Percentiles rank a stretch among this genome's conserved stretches.
These are phyloP conservation scores for Nicotiana obtusifolia DNA, from an alignment of 257 asterid species.

Conservation along the genomic window DNA sequence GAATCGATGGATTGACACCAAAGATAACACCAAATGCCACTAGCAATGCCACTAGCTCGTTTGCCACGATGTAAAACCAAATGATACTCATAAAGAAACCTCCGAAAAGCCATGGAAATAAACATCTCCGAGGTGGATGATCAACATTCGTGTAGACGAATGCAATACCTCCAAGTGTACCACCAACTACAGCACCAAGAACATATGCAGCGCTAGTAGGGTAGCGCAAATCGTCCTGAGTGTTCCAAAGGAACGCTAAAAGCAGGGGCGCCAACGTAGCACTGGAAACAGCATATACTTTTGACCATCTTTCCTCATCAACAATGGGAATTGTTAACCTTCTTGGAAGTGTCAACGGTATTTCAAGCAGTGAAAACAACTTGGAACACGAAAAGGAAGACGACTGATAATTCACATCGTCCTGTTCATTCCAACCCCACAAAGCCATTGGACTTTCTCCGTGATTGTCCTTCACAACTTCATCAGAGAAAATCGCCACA, in stretches of 20 bases:
- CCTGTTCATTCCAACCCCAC: constrained; percentile 75
- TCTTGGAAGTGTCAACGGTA: constrained; percentile 58
- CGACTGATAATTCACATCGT: background rate
- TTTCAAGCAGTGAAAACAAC: constrained; percentile 37
- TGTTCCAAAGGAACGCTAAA: constrained; percentile 47
- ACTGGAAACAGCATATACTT: constrained; percentile 52
- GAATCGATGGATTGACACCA: constrained; percentile 46
- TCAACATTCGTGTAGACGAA: constrained; percentile 31
- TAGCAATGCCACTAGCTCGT: constrained; percentile 66
- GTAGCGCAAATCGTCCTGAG: constrained; percentile 8
- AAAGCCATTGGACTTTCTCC: constrained; percentile 20
- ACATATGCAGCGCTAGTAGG: constrained; percentile 20
- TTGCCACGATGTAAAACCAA: constrained; percentile 76
- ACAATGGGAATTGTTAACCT: constrained; percentile 65
- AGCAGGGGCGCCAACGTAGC: constrained; percentile 57
- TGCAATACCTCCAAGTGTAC: constrained; percentile 45
- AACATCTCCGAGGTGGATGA: constrained; percentile 43
- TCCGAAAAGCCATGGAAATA: constrained; percentile 67
- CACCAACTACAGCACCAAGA: constrained; percentile 30
- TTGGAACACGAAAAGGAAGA: constrained; percentile 39
- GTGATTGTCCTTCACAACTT: constrained; percentile 14
- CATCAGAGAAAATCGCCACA: constrained; percentile 54
- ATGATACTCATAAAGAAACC: constrained; percentile 77
- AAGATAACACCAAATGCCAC: constrained; percentile 56
- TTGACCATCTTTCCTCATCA: constrained; percentile 78